Conservation (phyloP, 2,329 filamentous ascomycete species). For the Colletotrichum echinochloae region DNA sequence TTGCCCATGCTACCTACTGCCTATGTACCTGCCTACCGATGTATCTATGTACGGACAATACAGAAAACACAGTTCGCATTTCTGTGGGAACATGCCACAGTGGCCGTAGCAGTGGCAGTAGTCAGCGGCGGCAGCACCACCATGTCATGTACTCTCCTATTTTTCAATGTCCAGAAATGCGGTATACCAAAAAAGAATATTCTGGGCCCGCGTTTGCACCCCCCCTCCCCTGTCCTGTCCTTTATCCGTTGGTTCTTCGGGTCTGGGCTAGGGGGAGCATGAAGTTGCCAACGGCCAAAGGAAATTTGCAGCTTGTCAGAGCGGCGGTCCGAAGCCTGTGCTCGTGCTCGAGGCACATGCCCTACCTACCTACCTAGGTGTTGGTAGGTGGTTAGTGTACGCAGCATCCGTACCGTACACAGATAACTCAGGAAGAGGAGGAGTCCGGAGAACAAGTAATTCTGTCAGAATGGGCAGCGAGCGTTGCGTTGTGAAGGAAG, state of each 20-base stretch:
- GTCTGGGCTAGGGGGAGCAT: background rate
- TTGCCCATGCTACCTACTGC: background rate
- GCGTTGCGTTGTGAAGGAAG: slow-evolving; percentile 31
- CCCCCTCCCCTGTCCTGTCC: background rate
- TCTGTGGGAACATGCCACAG: slow-evolving; percentile 4
- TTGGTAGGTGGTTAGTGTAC: no score
- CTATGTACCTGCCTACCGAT: no score
- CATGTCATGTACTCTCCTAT: slow-evolving; percentile 18
- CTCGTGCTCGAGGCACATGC: background rate
- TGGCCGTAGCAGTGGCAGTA: background rate
- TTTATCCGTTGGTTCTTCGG: slow-evolving; percentile 11
- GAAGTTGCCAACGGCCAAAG: slow-evolving; percentile 3
- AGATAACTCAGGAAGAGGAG: background rate
- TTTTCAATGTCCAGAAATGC: background rate
- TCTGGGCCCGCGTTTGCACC: background rate
- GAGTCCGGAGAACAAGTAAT: background rate
- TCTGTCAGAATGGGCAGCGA: slow-evolving; percentile 26
- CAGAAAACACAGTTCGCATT: slow-evolving; percentile 10
- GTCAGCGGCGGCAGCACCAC: background rate
- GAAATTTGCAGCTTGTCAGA: slow-evolving; percentile 17
- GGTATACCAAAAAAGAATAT: background rate
- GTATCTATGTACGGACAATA: no score
- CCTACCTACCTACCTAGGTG: no score
- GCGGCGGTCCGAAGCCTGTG: background rate
- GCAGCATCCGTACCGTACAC: no score